phyloP scores from a whole-genome alignment of 495 filamentous ascomycete species.

The Evernia prunastri region DNA sequence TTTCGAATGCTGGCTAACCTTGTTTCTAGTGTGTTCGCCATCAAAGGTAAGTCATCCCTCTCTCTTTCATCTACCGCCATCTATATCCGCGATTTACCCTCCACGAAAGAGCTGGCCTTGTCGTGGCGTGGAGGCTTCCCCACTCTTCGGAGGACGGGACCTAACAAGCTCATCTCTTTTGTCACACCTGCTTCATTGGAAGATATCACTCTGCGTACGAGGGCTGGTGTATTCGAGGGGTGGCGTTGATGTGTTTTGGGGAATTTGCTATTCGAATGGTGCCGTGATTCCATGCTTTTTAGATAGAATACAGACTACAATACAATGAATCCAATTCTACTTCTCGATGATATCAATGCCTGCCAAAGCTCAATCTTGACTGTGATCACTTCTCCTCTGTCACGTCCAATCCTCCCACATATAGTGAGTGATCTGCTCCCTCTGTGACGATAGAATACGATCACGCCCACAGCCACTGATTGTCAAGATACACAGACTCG shows the following conservation, averaged over 20 bases:
- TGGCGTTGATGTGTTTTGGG: neutral
- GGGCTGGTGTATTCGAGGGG: neutral
- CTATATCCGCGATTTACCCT: slow-evolving; percentile 5
- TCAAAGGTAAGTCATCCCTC: neutral
- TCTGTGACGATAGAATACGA: neutral
- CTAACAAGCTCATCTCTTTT: slow-evolving; percentile 6
- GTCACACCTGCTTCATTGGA: neutral
- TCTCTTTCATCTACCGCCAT: neutral
- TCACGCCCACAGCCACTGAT: neutral
- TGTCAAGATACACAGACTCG: no score
- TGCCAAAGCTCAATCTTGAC: neutral
- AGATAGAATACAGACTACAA: neutral
- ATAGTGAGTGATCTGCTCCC: neutral
- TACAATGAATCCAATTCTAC: neutral
- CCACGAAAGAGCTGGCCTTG: slow-evolving; percentile 9
- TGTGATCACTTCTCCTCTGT: neutral
- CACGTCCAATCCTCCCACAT: neutral
- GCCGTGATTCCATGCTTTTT: neutral
- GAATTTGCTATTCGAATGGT: neutral
- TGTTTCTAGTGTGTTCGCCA: neutral
- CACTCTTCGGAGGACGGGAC: neutral
- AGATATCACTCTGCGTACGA: neutral
- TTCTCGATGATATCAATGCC: neutral
- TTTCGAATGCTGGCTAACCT: neutral
- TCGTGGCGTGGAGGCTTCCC: slow-evolving; percentile 9